phyloP scores from a whole-genome alignment of 116 monocot species.

The Papilionanthe hybrid region DNA sequence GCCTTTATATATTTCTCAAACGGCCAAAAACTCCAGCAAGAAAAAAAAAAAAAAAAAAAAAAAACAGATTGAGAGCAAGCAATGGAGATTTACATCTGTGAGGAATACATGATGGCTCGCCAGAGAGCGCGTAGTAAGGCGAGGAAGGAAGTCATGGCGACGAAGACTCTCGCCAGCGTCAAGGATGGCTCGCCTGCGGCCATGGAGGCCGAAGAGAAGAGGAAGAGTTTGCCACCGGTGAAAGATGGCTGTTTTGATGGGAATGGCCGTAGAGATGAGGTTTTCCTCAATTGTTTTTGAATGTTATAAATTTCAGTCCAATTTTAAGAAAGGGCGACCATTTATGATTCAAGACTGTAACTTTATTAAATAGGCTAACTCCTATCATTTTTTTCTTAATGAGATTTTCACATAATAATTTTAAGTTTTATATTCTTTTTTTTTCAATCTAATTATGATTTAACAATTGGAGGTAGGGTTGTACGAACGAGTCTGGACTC shows the following conservation, averaged over 20 bases:
- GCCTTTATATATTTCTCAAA: background rate
- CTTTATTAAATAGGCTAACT: too few relatives aligned
- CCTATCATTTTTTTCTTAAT: too few relatives aligned
- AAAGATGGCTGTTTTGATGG: background rate
- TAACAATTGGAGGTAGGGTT: too few relatives aligned
- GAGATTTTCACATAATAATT: too few relatives aligned
- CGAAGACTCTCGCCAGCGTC: background rate
- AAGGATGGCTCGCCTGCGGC: background rate
- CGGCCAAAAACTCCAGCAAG: background rate
- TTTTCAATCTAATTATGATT: too few relatives aligned
- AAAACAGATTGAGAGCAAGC: background rate
- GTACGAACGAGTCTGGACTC: too few relatives aligned
- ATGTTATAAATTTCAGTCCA: too few relatives aligned
- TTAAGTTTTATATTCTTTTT: too few relatives aligned
- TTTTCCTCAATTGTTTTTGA: background rate
- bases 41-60: background rate
- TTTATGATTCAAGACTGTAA: too few relatives aligned
- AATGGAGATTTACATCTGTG: slow-evolving; percentile 4
- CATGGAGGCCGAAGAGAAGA: background rate
- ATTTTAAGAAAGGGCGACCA: too few relatives aligned
- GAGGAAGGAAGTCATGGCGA: background rate
- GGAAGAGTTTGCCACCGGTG: background rate
- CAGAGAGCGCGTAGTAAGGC: background rate
- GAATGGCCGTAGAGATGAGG: background rate
- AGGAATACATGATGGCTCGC: slow-evolving; percentile 7